A percentile compares a stretch with the other conserved stretches of the same genome.
phyloP scores from a whole-genome alignment of 352 stramenopile genomes.

The Thalassiosira tumida region DNA sequence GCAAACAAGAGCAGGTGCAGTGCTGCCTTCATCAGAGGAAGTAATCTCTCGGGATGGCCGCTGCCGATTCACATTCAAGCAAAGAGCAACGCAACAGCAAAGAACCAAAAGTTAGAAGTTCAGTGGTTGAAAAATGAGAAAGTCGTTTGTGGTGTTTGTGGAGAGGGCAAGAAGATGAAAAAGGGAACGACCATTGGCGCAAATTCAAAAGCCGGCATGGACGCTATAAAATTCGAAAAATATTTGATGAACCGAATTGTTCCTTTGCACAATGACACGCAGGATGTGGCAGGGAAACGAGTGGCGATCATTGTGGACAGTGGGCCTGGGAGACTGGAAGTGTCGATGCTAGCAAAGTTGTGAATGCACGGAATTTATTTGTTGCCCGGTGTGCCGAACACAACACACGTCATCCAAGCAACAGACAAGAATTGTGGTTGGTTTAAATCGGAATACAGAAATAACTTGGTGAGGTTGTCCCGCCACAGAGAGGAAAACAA shows the following conservation, averaged over 20 bases:
- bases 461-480: conserved; percentile 12
- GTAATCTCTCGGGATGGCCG: neutral
- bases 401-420: conserved; percentile 5
- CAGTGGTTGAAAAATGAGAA: neutral
- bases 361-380: neutral
- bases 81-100: neutral
- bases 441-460: neutral
- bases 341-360: neutral
- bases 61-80: neutral
- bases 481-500: too few species aligned
- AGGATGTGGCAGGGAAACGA: neutral
- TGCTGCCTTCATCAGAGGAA: neutral
- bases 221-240: neutral
- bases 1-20: neutral
- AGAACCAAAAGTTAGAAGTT: too few species aligned
- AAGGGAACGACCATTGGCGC: neutral
- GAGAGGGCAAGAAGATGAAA: neutral
- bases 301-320: neutral
- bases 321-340: neutral
- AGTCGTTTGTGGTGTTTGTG: neutral
- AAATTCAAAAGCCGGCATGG: neutral
- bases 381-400: conserved; percentile 21
- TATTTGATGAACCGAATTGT: neutral
- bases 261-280: neutral
- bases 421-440: conserved; percentile 27